A percentile compares a stretch with the other conserved stretches of the same genome.
phyloP scores from a whole-genome alignment of 202 grass and related monocot genomes.

The Zoysia matrella region DNA sequence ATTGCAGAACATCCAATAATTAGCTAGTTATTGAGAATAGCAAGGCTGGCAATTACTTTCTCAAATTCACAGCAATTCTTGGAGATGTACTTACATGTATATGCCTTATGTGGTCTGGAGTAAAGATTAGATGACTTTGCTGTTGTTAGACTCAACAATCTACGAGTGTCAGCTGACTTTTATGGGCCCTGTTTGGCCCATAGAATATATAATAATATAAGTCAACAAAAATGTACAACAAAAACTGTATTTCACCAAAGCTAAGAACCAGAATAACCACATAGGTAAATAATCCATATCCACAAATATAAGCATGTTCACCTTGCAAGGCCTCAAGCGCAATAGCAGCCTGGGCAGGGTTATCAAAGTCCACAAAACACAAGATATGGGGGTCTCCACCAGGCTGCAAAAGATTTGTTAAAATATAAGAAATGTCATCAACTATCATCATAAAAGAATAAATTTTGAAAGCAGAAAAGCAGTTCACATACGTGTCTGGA shows the following conservation, averaged over 20 bases:
- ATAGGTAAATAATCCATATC: slow-evolving; percentile 20
- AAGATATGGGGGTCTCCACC: slow-evolving; percentile 85
- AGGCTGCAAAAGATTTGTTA: slow-evolving; percentile 52
- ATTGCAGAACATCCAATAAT: slow-evolving; percentile 22
- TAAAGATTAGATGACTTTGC: neutral
- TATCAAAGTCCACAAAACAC: slow-evolving; percentile 97
- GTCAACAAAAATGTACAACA: slow-evolving; percentile 2
- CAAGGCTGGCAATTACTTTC: neutral
- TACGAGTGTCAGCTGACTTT: neutral
- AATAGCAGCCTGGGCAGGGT: slow-evolving; percentile 85
- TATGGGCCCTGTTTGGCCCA: neutral
- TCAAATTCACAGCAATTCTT: neutral
- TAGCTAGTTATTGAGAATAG: neutral
- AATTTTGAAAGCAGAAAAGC: slow-evolving; percentile 3
- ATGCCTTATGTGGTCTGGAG: neutral
- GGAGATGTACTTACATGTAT: neutral
- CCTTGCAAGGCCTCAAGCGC: slow-evolving; percentile 97
- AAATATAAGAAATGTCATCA: slow-evolving; percentile 3
- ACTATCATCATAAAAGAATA: slow-evolving; percentile 20
- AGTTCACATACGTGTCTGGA: slow-evolving; percentile 79
- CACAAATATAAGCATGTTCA: slow-evolving; percentile 55
- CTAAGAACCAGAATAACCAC: neutral
- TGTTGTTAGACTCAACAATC: neutral
- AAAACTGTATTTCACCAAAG: neutral
- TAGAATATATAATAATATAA: slow-evolving; percentile 12